A percentile compares a stretch with the other conserved stretches of the same genome.
Evolutionary conservation across 345 rosid species (phyloP).

Genomic region (Eutrema japonicum): DNA sequence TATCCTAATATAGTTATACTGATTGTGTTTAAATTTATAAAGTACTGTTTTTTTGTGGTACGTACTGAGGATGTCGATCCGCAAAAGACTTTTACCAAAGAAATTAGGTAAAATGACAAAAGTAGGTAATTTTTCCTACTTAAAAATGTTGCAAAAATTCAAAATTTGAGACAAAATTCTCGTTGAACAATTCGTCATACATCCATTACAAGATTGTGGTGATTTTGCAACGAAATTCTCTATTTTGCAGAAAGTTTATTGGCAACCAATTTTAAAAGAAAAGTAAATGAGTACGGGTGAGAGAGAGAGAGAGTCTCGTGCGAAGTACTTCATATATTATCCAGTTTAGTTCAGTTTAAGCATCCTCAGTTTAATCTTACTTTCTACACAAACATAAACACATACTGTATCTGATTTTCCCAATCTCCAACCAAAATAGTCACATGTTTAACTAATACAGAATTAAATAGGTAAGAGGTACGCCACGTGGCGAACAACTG

Average conservation of each 20-base stretch:
- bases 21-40: background rate
- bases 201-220: too few relatives aligned
- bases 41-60: background rate
- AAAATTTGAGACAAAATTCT: too few relatives aligned
- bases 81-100: too few relatives aligned
- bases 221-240: too few relatives aligned
- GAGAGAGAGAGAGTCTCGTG: conserved; percentile 30
- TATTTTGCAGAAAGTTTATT: too few relatives aligned
- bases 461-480: background rate
- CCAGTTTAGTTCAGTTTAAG: conserved; percentile 15
- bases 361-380: background rate
- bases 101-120: too few relatives aligned
- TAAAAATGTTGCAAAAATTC: too few relatives aligned
- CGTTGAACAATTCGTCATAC: too few relatives aligned
- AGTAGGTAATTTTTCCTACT: too few relatives aligned
- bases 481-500: conserved; percentile 38
- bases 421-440: conserved; percentile 36
- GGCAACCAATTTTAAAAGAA: too few relatives aligned
- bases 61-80: background rate
- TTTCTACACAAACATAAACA: conserved; percentile 38
- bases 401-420: conserved; percentile 4
- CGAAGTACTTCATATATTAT: conserved; percentile 29
- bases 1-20: background rate
- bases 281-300: background rate
- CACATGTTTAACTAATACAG: conserved; percentile 22